Evolutionary conservation across 441 rosid genomes (phyloP), one percentile per base, ranked within the genome.

Genomic region (Pelargonium citronellum): DNA sequence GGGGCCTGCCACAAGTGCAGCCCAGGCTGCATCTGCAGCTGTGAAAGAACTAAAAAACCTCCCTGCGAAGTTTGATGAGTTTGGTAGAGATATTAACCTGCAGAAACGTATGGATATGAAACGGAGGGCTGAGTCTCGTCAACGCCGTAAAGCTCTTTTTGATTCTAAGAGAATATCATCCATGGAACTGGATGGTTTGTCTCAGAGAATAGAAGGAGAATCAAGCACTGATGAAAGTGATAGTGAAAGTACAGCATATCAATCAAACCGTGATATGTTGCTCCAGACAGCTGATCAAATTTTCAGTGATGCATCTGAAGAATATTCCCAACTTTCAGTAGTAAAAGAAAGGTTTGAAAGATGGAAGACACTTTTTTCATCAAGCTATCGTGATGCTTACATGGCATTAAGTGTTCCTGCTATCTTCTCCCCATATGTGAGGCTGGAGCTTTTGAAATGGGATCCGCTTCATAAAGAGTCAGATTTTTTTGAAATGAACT

Each of bases 151-250:
- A 80, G 81, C 86, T 75, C 86, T 39, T 19, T 89, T 82, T 81
- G 96, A 92, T 78, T 78, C 80, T 5, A 93, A 84, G 81, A 84
- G 87, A 74, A 70, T 87, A 63, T 85, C 87, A 67, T 83, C 84
- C 62, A 78, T 91, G 94, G 87, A 87, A 67, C 58, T 83, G 49
- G 92, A 91, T 51, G 72, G 73, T 75, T 69, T 87, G 55, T 71
- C 76, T 77, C 83, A 74, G 77, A 89, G 87, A 86, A 70, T 88
- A 76, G 98, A 92, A 82, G 98, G 97, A 67, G 96, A 91, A 82
- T 91, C 96, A 7, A 89, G 95, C 86, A 89, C 94, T 27, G 97
- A 91, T 82, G 96, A 94, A 81, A 94, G 97, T 69, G 96, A 91
- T 77, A 84, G 89, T 74, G 99, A 95, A 78, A 85, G 81, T 78